Evolutionary conservation across 148 eudicot genomes (phyloP).

Genomic region (Amaranthus cruentus): DNA sequence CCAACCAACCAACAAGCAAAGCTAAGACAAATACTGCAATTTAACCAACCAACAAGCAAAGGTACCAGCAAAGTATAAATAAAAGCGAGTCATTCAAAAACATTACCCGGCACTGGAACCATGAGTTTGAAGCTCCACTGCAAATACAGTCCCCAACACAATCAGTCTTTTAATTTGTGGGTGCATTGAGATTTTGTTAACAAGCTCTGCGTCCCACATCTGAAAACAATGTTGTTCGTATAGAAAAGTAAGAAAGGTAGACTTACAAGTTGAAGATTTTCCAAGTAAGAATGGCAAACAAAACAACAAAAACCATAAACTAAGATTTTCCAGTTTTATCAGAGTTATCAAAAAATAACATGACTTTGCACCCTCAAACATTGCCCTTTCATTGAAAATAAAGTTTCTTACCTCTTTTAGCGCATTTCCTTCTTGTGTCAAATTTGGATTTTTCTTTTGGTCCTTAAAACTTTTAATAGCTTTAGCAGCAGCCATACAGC

Average conservation of each 20-base stretch:
- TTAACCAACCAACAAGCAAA: not conserved
- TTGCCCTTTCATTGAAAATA: not conserved
- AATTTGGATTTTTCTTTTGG: slow-evolving; percentile 54
- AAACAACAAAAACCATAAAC: not conserved
- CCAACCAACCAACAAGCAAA: not conserved
- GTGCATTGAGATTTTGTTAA: slow-evolving; percentile 61
- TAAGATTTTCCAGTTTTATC: not conserved
- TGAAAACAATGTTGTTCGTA: slow-evolving; percentile 27
- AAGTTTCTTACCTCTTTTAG: slow-evolving; percentile 64
- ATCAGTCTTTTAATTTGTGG: slow-evolving; percentile 67
- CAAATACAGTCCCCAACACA: slow-evolving; percentile 74
- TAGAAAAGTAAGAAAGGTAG: slow-evolving; percentile 1
- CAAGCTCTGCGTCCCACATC: slow-evolving; percentile 77
- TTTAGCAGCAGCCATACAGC: slow-evolving; percentile 78
- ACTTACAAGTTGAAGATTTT: not conserved
- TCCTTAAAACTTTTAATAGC: slow-evolving; percentile 86
- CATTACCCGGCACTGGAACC: slow-evolving; percentile 77
- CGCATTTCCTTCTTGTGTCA: slow-evolving; percentile 43
- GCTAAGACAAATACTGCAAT: not conserved
- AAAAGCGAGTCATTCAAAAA: not conserved
- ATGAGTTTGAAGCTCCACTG: slow-evolving; percentile 72
- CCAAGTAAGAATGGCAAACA: not conserved
- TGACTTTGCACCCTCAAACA: not conserved
- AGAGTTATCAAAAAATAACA: not conserved
- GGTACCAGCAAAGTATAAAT: not conserved